These are phyloP conservation scores for Ophiostoma sp. DNA, from an alignment of 2,329 filamentous ascomycete genomes.

Conservation along the genomic window DNA sequence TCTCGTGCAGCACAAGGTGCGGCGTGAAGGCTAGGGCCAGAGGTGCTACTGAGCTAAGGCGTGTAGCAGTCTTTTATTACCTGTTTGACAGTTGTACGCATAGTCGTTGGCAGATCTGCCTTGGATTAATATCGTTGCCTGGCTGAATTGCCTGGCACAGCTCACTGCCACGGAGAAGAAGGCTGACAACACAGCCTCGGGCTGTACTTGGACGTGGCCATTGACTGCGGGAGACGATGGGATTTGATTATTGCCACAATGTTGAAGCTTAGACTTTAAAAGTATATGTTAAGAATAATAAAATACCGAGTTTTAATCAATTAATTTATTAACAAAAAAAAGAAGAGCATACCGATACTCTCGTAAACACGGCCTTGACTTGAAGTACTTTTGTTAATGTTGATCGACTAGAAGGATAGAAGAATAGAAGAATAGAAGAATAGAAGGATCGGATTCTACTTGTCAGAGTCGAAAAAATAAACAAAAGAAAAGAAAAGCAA, in stretches of 20 bases:
- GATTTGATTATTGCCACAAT: neutral
- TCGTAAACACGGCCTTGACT: neutral
- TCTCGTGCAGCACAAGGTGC: neutral
- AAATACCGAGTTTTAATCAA: too few species aligned
- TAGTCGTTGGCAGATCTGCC: neutral
- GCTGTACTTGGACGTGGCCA: neutral
- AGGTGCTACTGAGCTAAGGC: too few species aligned
- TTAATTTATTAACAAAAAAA: too few species aligned
- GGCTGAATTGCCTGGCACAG: neutral
- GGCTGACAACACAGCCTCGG: slow-evolving; percentile 10
- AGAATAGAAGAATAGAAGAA: neutral
- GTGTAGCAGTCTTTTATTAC: too few species aligned
- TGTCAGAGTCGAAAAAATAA: neutral
- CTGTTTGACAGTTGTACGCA: too few species aligned
- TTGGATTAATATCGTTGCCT: neutral
- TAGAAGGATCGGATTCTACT: neutral
- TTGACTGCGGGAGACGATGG: neutral
- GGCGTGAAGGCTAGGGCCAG: too few species aligned
- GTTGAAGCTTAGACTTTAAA: too few species aligned
- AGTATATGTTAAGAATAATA: too few species aligned
- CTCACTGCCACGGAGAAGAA: neutral
- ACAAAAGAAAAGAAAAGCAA: neutral
- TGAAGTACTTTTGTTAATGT: neutral
- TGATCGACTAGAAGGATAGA: neutral
- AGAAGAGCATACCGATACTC: too few species aligned